phyloP scores from a whole-genome alignment of 78 protist genomes.

The Mastigamoeba balamuthi region DNA sequence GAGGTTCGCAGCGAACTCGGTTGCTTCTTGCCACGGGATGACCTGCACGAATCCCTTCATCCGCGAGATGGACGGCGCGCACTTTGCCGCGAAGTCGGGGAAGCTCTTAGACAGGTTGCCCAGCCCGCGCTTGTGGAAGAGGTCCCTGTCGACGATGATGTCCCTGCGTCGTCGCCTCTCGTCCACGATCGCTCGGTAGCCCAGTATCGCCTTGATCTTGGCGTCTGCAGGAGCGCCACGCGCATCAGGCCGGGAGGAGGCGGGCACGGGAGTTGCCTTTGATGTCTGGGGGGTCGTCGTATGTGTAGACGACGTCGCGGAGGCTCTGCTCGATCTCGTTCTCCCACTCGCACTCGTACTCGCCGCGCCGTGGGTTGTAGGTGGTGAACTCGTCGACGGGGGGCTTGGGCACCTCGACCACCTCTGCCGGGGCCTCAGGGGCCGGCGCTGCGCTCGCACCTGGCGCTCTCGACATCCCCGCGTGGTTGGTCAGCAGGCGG shows the following conservation, averaged over 20 bases:
- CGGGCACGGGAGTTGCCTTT: neutral
- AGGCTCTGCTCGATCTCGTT: conserved; percentile 35
- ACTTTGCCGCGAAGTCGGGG: too few relatives aligned
- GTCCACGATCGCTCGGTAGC: conserved; percentile 15
- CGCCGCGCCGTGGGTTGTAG: too few relatives aligned
- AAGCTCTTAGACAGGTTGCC: too few relatives aligned
- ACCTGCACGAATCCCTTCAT: too few relatives aligned
- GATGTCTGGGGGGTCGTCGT: conserved; percentile 19
- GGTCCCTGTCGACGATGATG: conserved; percentile 26
- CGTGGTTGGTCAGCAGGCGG: neutral
- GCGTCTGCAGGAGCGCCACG: neutral
- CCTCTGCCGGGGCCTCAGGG: too few relatives aligned
- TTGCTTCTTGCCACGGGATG: too few relatives aligned
- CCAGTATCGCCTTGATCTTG: conserved; percentile 13
- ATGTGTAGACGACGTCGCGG: conserved; percentile 19
- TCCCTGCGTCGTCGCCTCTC: conserved; percentile 33
- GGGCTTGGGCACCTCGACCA: too few relatives aligned
- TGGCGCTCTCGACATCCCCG: neutral
- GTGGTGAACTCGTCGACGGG: too few relatives aligned
- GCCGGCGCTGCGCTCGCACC: neutral
- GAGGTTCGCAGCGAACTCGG: too few relatives aligned
- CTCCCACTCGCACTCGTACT: conserved; percentile 40
- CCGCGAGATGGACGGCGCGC: too few relatives aligned
- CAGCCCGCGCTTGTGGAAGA: too few relatives aligned
- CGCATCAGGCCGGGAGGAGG: neutral